These are phyloP conservation scores for Chaetoceros tenuissimus DNA, from an alignment of 108 stramenopile genomes.

Conservation along the genomic window DNA sequence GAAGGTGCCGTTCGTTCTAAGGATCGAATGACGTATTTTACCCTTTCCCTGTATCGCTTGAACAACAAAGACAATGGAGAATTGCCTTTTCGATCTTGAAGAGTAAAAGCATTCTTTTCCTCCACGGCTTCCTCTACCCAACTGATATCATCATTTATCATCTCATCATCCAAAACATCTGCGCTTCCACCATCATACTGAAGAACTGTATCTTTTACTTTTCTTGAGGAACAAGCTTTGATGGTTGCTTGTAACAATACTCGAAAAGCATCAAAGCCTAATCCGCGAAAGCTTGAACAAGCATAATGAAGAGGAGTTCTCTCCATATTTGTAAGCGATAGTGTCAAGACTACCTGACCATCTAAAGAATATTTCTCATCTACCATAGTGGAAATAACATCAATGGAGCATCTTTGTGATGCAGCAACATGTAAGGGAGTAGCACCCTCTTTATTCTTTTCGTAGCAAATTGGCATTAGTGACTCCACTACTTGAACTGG, in stretches of 20 bases:
- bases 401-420: slow-evolving; percentile 18
- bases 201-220: neutral
- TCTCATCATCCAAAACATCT: neutral
- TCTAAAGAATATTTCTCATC: slow-evolving; percentile 6
- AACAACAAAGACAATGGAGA: slow-evolving; percentile 35
- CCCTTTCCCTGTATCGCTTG: slow-evolving; percentile 36
- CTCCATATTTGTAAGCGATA: slow-evolving; percentile 8
- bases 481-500: slow-evolving; percentile 37
- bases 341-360: neutral
- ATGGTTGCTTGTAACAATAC: slow-evolving; percentile 24
- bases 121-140: neutral
- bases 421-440: slow-evolving; percentile 33
- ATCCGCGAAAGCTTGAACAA: slow-evolving; percentile 29
- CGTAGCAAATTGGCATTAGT: slow-evolving; percentile 6
- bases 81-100: slow-evolving; percentile 26
- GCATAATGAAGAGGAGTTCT: slow-evolving; percentile 42
- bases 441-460: slow-evolving; percentile 16
- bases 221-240: neutral
- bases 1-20: slow-evolving; percentile 7
- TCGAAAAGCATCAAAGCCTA: slow-evolving; percentile 33
- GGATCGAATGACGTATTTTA: slow-evolving; percentile 11
- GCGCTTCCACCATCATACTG: neutral
- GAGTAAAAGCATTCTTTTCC: slow-evolving; percentile 16
- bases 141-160: slow-evolving; percentile 2
- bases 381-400: slow-evolving; percentile 17